A percentile compares a stretch with the other conserved stretches of the same genome.
phyloP scores from a whole-genome alignment of 345 rosid genomes.

The Populus tremula region DNA sequence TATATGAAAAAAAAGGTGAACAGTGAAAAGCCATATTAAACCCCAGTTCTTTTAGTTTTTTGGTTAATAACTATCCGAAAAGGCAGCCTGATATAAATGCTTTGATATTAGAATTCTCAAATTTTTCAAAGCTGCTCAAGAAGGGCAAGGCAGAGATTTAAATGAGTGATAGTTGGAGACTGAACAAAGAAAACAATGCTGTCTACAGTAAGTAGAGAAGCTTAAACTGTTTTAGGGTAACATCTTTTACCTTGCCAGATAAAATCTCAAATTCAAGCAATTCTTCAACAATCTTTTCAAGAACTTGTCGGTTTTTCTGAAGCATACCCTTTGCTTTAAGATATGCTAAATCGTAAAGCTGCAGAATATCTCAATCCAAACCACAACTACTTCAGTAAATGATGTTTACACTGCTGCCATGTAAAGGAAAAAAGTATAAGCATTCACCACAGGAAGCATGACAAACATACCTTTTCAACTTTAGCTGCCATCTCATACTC shows the following conservation, averaged over 20 bases:
- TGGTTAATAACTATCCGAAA: background rate
- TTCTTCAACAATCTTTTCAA: slow-evolving; percentile 84
- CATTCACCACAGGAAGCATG: slow-evolving; percentile 6
- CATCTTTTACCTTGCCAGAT: slow-evolving; percentile 66
- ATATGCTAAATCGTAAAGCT: slow-evolving; percentile 82
- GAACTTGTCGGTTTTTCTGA: slow-evolving; percentile 61
- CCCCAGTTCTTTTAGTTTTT: no score
- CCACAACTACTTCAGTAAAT: slow-evolving; percentile 5
- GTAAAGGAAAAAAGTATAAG: background rate
- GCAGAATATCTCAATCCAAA: slow-evolving; percentile 16
- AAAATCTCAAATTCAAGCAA: slow-evolving; percentile 82
- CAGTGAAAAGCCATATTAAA: no score
- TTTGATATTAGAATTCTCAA: slow-evolving; percentile 1
- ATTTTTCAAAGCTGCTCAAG: background rate
- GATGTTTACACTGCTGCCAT: background rate
- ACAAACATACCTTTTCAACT: slow-evolving; percentile 68
- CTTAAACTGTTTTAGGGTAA: slow-evolving; percentile 11
- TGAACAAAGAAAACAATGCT: slow-evolving; percentile 7
- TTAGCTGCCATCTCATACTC: slow-evolving; percentile 84
- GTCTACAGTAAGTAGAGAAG: slow-evolving; percentile 2
- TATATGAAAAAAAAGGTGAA: no score
- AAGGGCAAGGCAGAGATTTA: background rate
- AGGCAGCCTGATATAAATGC: background rate
- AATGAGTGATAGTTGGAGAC: background rate
- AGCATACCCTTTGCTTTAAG: slow-evolving; percentile 77